These are phyloP conservation scores for Ustilago trichophora DNA, from an alignment of 1,284 basidiomycete genomes.

Conservation along the genomic window DNA sequence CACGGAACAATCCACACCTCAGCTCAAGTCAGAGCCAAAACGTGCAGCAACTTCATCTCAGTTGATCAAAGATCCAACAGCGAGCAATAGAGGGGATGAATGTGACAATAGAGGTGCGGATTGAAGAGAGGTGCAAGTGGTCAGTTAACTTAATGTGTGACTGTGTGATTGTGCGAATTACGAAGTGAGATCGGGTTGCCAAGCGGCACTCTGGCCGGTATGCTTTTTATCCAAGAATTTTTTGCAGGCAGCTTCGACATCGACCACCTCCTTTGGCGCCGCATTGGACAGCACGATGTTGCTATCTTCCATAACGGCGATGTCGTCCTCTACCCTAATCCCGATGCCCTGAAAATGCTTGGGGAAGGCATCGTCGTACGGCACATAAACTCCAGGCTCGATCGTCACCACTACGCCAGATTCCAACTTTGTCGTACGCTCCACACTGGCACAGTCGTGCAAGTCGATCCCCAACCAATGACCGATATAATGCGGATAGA, in stretches of 20 bases:
- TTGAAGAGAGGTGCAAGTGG: no score
- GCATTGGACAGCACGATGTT: constrained; percentile 55
- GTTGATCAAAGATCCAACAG: no score
- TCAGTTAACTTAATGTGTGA: no score
- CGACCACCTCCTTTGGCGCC: constrained; percentile 61
- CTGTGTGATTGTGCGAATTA: no score
- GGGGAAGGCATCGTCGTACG: constrained; percentile 54
- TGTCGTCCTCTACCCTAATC: constrained; percentile 64
- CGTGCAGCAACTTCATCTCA: no score
- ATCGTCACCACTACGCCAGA: constrained; percentile 61
- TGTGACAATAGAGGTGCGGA: no score
- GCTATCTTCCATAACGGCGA: constrained; percentile 46
- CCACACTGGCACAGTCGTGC: constrained; percentile 61
- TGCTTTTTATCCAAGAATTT: constrained; percentile 14
- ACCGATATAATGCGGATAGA: constrained; percentile 87
- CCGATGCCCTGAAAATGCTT: constrained; percentile 61
- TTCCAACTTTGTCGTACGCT: constrained; percentile 50
- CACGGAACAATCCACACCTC: no score
- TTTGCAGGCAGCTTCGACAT: constrained; percentile 60
- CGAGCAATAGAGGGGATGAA: no score
- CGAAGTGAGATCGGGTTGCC: no score
- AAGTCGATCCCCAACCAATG: constrained; percentile 82
- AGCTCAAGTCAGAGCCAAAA: no score
- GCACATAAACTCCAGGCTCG: constrained; percentile 64
- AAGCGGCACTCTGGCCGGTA: neutral